phyloP scores from a whole-genome alignment of 2,329 filamentous ascomycete species.

The Hymenoscyphus albidus region DNA sequence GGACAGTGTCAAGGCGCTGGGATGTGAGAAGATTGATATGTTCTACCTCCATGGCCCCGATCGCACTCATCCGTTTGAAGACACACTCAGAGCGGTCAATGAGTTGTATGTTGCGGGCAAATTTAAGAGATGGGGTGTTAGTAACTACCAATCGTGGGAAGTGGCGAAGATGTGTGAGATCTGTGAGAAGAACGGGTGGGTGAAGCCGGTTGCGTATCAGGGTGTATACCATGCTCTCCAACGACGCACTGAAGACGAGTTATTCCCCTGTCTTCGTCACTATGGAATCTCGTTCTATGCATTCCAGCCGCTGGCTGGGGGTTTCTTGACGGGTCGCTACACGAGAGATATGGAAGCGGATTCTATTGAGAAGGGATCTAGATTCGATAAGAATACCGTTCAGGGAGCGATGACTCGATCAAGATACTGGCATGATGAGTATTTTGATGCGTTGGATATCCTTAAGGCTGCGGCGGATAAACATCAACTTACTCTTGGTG shows the following conservation, averaged over 20 bases:
- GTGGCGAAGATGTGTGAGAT: conserved; percentile 33
- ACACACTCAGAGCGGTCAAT: conserved; percentile 32
- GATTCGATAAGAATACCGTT: conserved; percentile 42
- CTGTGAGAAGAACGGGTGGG: conserved; percentile 34
- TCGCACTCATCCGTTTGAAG: conserved; percentile 28
- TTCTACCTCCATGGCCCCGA: conserved; percentile 34
- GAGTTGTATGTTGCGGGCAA: conserved; percentile 35
- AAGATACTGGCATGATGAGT: conserved; percentile 59
- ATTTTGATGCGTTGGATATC: conserved; percentile 62
- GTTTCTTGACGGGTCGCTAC: conserved; percentile 45
- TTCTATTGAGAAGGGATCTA: conserved; percentile 19
- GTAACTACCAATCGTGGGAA: conserved; percentile 51
- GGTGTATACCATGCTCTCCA: conserved; percentile 34
- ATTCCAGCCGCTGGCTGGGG: conserved; percentile 56
- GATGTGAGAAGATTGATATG: conserved; percentile 42
- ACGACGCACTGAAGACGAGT: conserved; percentile 56
- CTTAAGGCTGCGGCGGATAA: conserved; percentile 66
- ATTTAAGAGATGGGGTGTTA: conserved; percentile 50
- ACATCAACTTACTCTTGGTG: conserved; percentile 64
- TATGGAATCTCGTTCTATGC: conserved; percentile 59
- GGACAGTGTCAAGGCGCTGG: conserved; percentile 49
- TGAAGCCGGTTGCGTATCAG: conserved; percentile 37
- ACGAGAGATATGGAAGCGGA: conserved; percentile 45
- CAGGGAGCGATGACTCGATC: conserved; percentile 47
- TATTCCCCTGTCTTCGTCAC: conserved; percentile 54